A percentile compares a stretch with the other conserved stretches of the same genome.
Conservation (phyloP, 2,329 filamentous ascomycete genomes). For the Xylariaceae sp. region DNA sequence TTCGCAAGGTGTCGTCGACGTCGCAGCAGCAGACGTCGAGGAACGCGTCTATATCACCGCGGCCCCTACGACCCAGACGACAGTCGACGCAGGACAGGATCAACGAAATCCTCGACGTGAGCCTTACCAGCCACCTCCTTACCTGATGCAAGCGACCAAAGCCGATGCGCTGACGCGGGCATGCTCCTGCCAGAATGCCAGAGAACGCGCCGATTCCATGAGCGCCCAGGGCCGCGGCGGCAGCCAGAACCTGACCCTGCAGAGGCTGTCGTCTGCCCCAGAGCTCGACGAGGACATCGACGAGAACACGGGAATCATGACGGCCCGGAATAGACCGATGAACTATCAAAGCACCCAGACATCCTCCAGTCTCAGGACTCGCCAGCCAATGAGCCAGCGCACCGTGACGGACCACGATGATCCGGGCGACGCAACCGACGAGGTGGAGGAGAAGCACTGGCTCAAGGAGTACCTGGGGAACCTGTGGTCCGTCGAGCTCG, state of each 20-base stretch:
- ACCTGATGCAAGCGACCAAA: background rate
- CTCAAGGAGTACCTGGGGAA: slow-evolving; percentile 40
- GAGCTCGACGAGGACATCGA: slow-evolving; percentile 21
- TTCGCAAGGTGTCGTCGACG: slow-evolving; percentile 10
- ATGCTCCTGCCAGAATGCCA: slow-evolving; percentile 28
- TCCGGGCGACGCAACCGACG: slow-evolving; percentile 12
- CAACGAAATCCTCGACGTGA: slow-evolving; percentile 39
- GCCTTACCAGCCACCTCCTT: slow-evolving; percentile 2
- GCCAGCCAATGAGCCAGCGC: slow-evolving; percentile 6
- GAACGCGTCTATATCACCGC: no score
- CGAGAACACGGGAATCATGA: slow-evolving; percentile 35
- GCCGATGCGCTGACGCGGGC: slow-evolving; percentile 1
- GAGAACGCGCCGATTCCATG: slow-evolving; percentile 36
- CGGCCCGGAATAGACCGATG: slow-evolving; percentile 23
- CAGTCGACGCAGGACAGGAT: slow-evolving; percentile 34
- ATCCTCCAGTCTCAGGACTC: slow-evolving; percentile 15
- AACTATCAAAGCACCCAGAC: slow-evolving; percentile 33
- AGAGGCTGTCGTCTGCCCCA: slow-evolving; percentile 4
- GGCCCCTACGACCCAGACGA: slow-evolving; percentile 10
- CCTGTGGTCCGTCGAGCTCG: slow-evolving; percentile 62
- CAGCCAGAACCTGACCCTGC: slow-evolving; percentile 15
- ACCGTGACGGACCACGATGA: slow-evolving; percentile 14
- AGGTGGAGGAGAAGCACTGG: slow-evolving; percentile 33
- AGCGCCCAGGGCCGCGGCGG: slow-evolving; percentile 14
- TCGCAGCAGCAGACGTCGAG: slow-evolving; percentile 7